Conservation (phyloP, 148 eudicot genomes). For the Chenopodium quinoa region DNA sequence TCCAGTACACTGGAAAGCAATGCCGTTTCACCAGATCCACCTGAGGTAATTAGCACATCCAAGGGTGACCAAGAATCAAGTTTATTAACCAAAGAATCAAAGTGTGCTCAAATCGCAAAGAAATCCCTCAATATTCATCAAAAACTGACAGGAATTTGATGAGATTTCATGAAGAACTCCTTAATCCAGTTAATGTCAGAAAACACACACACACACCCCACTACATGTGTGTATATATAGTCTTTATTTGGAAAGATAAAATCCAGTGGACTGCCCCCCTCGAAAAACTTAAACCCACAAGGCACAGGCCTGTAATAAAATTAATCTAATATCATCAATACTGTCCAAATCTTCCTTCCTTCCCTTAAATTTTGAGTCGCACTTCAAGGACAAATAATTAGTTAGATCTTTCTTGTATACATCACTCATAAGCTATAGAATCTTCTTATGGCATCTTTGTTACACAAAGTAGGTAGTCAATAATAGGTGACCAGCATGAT, state of each 20-base stretch:
- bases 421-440: neutral
- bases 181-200: neutral
- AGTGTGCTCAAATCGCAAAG: neutral
- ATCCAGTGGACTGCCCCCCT: no score
- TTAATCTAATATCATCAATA: no score
- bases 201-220: no score
- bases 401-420: neutral
- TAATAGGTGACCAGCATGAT: neutral
- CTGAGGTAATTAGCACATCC: slow-evolving; percentile 36
- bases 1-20: slow-evolving; percentile 95
- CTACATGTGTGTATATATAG: no score
- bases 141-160: neutral
- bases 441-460: neutral
- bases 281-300: no score
- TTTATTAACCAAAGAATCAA: neutral
- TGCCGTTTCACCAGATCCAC: slow-evolving; percentile 88
- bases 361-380: no score
- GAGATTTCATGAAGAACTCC: neutral
- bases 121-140: no score
- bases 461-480: neutral
- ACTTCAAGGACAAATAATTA: neutral
- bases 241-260: no score
- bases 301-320: no score
- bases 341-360: neutral
- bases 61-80: neutral